Conservation (phyloP, 2,329 filamentous ascomycete genomes). For the Trichoderma aggressivum region DNA sequence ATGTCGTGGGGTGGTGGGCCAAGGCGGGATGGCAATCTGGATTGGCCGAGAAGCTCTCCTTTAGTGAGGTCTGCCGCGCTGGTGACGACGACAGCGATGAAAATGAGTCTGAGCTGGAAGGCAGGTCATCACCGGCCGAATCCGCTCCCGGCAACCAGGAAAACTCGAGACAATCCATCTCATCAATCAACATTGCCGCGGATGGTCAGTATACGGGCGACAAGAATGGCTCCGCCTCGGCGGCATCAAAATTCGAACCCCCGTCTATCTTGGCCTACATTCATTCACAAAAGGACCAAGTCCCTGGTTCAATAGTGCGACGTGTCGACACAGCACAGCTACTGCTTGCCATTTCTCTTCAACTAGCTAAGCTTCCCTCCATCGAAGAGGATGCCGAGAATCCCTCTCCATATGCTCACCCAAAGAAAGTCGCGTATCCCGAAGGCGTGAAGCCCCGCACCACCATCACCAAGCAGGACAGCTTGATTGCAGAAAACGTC, state of each 20-base stretch:
- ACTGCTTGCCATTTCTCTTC: constrained; percentile 76
- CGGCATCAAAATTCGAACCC: constrained; percentile 37
- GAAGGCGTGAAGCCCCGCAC: constrained; percentile 76
- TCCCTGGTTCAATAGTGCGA: constrained; percentile 64
- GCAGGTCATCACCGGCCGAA: constrained; percentile 27
- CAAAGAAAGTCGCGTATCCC: constrained; percentile 76
- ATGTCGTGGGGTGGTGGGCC: constrained; percentile 92
- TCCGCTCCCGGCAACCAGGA: constrained; percentile 23
- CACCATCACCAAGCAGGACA: constrained; percentile 78
- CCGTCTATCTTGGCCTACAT: constrained; percentile 81
- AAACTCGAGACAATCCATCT: neutral
- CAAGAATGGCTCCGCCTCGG: neutral
- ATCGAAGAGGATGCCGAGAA: constrained; percentile 58
- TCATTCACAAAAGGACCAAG: constrained; percentile 54
- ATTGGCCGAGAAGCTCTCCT: constrained; percentile 70
- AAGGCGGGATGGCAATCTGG: constrained; percentile 89
- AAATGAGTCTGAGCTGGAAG: constrained; percentile 33
- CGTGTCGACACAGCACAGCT: constrained; percentile 85
- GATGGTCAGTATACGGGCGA: neutral
- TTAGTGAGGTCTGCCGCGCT: constrained; percentile 58
- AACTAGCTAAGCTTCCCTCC: constrained; percentile 78
- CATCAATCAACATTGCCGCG: neutral
- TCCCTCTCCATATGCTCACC: constrained; percentile 72
- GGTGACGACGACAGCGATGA: constrained; percentile 37
- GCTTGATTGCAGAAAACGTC: constrained; percentile 82